These are phyloP conservation scores for Kodamaea leandrae DNA, from an alignment of 805 yeast species.

Conservation along the genomic window DNA sequence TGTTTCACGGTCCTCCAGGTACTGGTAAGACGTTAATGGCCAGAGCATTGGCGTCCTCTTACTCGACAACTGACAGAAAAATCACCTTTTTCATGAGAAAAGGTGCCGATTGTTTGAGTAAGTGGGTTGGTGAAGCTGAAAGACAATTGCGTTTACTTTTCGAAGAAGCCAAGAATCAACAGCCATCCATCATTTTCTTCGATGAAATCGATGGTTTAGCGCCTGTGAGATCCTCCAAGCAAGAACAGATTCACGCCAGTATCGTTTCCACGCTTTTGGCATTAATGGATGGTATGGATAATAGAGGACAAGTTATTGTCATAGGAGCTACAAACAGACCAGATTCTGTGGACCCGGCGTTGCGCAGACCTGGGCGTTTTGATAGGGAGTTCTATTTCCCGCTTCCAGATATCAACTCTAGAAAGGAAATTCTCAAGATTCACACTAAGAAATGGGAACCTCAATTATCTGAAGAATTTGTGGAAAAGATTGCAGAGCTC, in stretches of 20 bases:
- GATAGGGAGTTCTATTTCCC: slow-evolving; percentile 97
- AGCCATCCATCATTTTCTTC: slow-evolving; percentile 93
- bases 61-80: slow-evolving; percentile 78
- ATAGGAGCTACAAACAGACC: slow-evolving; percentile 98
- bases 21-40: slow-evolving; percentile 99
- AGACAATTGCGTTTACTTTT: slow-evolving; percentile 85
- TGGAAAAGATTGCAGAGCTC: slow-evolving; percentile 65
- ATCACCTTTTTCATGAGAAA: slow-evolving; percentile 97
- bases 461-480: slow-evolving; percentile 54
- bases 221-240: slow-evolving; percentile 95
- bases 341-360: slow-evolving; percentile 96
- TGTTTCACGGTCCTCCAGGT: slow-evolving; percentile 99
- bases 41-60: slow-evolving; percentile 92
- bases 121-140: slow-evolving; percentile 99
- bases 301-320: slow-evolving; percentile 95
- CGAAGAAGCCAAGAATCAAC: slow-evolving; percentile 94
- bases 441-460: slow-evolving; percentile 92
- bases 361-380: slow-evolving; percentile 94
- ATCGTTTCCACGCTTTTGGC: slow-evolving; percentile 94
- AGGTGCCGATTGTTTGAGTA: slow-evolving; percentile 95
- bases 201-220: slow-evolving; percentile 99
- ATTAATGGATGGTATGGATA: slow-evolving; percentile 98
- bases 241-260: slow-evolving; percentile 97
- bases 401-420: slow-evolving; percentile 76
- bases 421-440: slow-evolving; percentile 74